Evolutionary conservation across 2,329 filamentous ascomycete species (phyloP).

Genomic region (Dactylonectria macrodidyma): DNA sequence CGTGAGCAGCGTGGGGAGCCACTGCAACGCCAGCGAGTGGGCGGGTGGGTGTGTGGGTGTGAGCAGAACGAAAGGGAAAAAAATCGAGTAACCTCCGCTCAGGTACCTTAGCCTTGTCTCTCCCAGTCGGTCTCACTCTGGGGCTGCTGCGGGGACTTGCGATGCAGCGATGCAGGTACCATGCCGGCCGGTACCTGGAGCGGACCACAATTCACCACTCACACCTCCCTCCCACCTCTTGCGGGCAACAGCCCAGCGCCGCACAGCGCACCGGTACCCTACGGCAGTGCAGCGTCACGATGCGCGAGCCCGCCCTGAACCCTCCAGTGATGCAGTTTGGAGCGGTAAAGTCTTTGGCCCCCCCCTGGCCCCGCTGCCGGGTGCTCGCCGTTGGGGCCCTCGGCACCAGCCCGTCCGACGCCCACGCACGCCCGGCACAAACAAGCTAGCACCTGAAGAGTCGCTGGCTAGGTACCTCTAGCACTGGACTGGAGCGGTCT

Average conservation of each 20-base stretch:
- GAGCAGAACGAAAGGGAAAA: slow-evolving; percentile 10
- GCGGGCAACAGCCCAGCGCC: slow-evolving; percentile 16
- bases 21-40: slow-evolving; percentile 14
- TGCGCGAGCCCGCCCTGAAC: slow-evolving; percentile 17
- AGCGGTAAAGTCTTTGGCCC: slow-evolving; percentile 12
- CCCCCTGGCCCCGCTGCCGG: slow-evolving; percentile 28
- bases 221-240: slow-evolving; percentile 21
- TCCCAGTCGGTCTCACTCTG: slow-evolving; percentile 9
- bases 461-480: slow-evolving; percentile 11
- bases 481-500: slow-evolving; percentile 18
- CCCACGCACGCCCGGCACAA: slow-evolving; percentile 28
- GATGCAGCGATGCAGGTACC: slow-evolving; percentile 16
- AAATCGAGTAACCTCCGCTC: slow-evolving; percentile 23
- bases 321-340: slow-evolving; percentile 10
- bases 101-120: slow-evolving; percentile 27
- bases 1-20: slow-evolving; percentile 22
- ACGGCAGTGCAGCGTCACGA: slow-evolving; percentile 20
- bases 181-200: slow-evolving; percentile 20
- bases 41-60: slow-evolving; percentile 24
- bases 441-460: slow-evolving; percentile 20
- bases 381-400: slow-evolving; percentile 24
- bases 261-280: slow-evolving; percentile 16
- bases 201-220: slow-evolving; percentile 12
- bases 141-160: slow-evolving; percentile 10
- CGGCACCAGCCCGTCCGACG: slow-evolving; percentile 21